Percentiles rank a stretch among this genome's conserved stretches.
These are phyloP conservation scores for Tetracladium maxilliforme DNA, from an alignment of 2,329 filamentous ascomycete species.

Conservation along the genomic window DNA sequence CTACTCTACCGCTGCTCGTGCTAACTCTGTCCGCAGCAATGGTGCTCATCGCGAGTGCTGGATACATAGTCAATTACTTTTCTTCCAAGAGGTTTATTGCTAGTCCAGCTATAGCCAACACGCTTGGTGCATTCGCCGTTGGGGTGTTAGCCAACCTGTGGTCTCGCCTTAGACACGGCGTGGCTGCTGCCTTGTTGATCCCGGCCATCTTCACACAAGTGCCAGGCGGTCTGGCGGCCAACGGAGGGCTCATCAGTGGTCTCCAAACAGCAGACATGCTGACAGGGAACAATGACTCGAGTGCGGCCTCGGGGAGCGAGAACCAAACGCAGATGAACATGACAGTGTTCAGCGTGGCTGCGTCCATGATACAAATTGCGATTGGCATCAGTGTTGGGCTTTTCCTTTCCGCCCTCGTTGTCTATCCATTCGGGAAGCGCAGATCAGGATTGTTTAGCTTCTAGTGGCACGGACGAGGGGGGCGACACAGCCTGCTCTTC, in stretches of 20 bases:
- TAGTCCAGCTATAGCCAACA: constrained; percentile 64
- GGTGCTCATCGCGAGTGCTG: constrained; percentile 56
- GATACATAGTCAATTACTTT: constrained; percentile 67
- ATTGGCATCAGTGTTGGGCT: constrained; percentile 25
- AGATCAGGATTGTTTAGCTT: constrained; percentile 23
- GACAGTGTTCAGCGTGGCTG: constrained; percentile 22
- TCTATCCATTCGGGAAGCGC: constrained; percentile 24
- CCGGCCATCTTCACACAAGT: constrained; percentile 72
- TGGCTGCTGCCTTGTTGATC: constrained; percentile 73
- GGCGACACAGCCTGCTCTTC: no score
- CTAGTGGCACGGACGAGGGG: constrained; percentile 10
- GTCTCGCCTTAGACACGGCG: constrained; percentile 40
- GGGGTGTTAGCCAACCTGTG: constrained; percentile 68
- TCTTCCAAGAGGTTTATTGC: constrained; percentile 47
- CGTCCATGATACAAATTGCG: constrained; percentile 23
- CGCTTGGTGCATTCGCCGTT: constrained; percentile 61
- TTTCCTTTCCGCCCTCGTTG: constrained; percentile 20
- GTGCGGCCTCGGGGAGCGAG: constrained; percentile 5
- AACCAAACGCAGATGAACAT: constrained; percentile 13
- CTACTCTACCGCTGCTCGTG: no score
- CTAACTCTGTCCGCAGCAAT: no score
- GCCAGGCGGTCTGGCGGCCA: constrained; percentile 44
- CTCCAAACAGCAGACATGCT: constrained; percentile 40
- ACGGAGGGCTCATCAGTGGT: constrained; percentile 42
- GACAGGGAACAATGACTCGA: constrained; percentile 5